Evolutionary conservation across 495 filamentous ascomycete species (phyloP), one percentile per base, ranked within the genome.

Genomic region (Penicillium turbatum): DNA sequence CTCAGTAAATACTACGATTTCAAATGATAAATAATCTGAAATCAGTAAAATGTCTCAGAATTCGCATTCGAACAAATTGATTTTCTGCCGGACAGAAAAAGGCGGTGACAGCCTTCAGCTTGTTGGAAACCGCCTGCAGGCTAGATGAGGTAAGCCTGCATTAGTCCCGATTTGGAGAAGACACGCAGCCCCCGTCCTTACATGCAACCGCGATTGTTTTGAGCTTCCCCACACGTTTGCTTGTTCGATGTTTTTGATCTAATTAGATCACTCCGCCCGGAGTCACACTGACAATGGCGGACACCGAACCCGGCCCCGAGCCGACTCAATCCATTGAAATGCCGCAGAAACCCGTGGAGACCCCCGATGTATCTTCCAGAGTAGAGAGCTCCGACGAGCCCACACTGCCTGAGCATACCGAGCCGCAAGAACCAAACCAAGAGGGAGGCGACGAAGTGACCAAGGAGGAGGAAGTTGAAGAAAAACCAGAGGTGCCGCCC

Each of bases 231-330:
- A 37, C 30, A 37, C 47, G 34, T 57, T 67, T 50, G 21, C 44
- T 59, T 60, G 63, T 65, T 65, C 64, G 50, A 74, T 76, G 71
- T 59, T 58, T 56, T 58, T 65, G 53, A 43, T 60, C 56, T 61
- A 41, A 61, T 59, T 60, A 41, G 40, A 61, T 57, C 51, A 55
- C 65, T 70, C 62, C 67, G 64, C 53, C 59, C 60, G 67, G 66
- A 70, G 71, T 70, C 64, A 63, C 64, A 65, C 62, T 57, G 61
- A 64, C 68, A 59, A 77, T 77, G 74, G 74, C 71, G 65, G 74
- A 76, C 61, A 69, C 71, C 54, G 71, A 72, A 51, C 59, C 66
- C 55, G 70, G 70, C 69, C 65, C 67, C 52, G 60, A 59, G 56
- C 65, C 66, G 62, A 69, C 59, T 59, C 69, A 50, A 44, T 57